These are phyloP conservation scores for Kodamaea ohmeri DNA, from an alignment of 1,139 yeast genomes.

Conservation along the genomic window DNA sequence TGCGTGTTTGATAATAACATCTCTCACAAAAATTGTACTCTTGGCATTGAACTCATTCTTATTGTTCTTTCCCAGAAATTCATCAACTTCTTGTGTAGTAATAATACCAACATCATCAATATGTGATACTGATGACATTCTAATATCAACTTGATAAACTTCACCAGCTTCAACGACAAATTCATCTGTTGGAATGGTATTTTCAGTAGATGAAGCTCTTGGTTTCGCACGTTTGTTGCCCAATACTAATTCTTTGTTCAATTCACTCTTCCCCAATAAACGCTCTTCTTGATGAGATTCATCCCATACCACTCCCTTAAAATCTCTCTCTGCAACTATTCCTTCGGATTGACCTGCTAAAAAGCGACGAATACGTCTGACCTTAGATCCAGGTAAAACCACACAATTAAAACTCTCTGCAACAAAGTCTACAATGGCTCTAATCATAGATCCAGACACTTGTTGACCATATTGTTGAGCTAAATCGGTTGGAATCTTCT, in stretches of 20 bases:
- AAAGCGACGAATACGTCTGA: slow-evolving; percentile 87
- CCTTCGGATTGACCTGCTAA: slow-evolving; percentile 95
- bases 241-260: slow-evolving; percentile 39
- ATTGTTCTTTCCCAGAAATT: slow-evolving; percentile 60
- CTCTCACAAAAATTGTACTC: slow-evolving; percentile 80
- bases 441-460: slow-evolving; percentile 67
- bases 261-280: slow-evolving; percentile 45
- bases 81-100: slow-evolving; percentile 63
- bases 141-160: slow-evolving; percentile 80
- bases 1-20: slow-evolving; percentile 74
- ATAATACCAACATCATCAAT: slow-evolving; percentile 59
- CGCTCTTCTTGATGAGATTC: slow-evolving; percentile 74
- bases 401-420: slow-evolving; percentile 79
- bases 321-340: slow-evolving; percentile 85
- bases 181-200: slow-evolving; percentile 64
- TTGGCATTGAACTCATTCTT: slow-evolving; percentile 52
- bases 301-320: slow-evolving; percentile 91
- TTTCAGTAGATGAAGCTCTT: slow-evolving; percentile 42
- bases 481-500: slow-evolving; percentile 57
- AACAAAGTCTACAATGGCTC: slow-evolving; percentile 74
- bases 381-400: slow-evolving; percentile 89
- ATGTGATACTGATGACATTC: slow-evolving; percentile 66
- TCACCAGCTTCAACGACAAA: slow-evolving; percentile 76
- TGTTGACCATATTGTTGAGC: slow-evolving; percentile 23
- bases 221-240: slow-evolving; percentile 13